Conservation (phyloP, 1,139 yeast species). For the Williopsis jadinii region DNA sequence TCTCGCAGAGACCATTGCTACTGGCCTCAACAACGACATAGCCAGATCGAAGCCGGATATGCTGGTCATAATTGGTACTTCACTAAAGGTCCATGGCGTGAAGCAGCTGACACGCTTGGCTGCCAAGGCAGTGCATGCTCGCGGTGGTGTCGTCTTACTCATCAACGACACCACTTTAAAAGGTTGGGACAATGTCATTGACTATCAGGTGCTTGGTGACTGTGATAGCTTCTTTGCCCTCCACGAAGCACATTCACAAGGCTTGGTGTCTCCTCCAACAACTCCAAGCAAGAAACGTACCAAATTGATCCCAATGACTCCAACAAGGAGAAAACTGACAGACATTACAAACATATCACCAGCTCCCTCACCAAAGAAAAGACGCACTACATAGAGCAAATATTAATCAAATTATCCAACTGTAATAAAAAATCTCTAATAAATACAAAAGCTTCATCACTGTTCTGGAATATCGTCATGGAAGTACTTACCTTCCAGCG, state of each 20-base stretch:
- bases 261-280: conserved; percentile 26
- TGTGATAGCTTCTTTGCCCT: conserved; percentile 71
- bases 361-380: not conserved
- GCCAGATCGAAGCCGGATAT: conserved; percentile 58
- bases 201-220: conserved; percentile 57
- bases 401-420: too few species aligned
- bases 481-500: conserved; percentile 87
- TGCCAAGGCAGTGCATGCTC: conserved; percentile 58
- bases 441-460: not conserved
- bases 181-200: conserved; percentile 51
- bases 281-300: conserved; percentile 25
- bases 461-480: conserved; percentile 84
- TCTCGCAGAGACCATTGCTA: conserved; percentile 69
- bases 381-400: too few species aligned
- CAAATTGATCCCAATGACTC: not conserved
- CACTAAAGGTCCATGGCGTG: conserved; percentile 82
- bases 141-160: conserved; percentile 51
- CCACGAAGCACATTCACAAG: conserved; percentile 4
- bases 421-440: too few species aligned
- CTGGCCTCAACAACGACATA: conserved; percentile 63
- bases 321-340: not conserved
- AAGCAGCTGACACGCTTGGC: conserved; percentile 64
- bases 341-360: conserved; percentile 4
- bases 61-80: conserved; percentile 78
- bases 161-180: conserved; percentile 43